Conservation (phyloP, 371 early-diverging fungal species). For the Mucor irregularis region DNA sequence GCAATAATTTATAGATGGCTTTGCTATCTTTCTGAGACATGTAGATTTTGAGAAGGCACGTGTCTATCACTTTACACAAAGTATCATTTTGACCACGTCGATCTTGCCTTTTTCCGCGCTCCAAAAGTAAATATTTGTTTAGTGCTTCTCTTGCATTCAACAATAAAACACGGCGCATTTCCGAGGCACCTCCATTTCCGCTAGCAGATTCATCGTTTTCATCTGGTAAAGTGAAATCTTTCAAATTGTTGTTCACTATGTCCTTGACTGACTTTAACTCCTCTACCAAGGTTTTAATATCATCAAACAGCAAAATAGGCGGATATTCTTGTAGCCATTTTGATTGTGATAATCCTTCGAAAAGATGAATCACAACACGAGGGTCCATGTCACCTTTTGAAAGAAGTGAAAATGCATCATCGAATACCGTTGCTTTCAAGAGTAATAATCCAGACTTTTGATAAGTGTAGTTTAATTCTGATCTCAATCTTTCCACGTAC, state of each 20-base stretch:
- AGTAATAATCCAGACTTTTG: conserved; percentile 70
- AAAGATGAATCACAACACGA: conserved; percentile 55
- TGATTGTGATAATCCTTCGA: conserved; percentile 53
- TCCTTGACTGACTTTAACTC: conserved; percentile 51
- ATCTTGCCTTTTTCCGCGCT: conserved; percentile 36
- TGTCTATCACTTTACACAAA: conserved; percentile 62
- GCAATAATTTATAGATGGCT: conserved; percentile 48
- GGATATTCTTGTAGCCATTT: conserved; percentile 27
- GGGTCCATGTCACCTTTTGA: conserved; percentile 72
- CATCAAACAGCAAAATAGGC: conserved; percentile 46
- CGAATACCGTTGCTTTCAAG: conserved; percentile 67
- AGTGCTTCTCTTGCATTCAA: conserved; percentile 63
- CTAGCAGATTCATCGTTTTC: neutral
- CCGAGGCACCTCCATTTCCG: neutral
- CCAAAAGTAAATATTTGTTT: conserved; percentile 43
- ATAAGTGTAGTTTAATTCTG: conserved; percentile 61
- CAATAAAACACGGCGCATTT: conserved; percentile 48
- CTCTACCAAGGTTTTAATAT: conserved; percentile 34
- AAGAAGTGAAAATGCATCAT: conserved; percentile 65
- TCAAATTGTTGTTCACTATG: conserved; percentile 38
- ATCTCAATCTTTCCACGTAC: conserved; percentile 46
- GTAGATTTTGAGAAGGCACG: conserved; percentile 64
- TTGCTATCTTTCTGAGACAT: conserved; percentile 45
- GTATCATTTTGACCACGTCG: conserved; percentile 30
- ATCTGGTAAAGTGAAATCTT: neutral